Percentiles rank a stretch among this genome's conserved stretches.
phyloP scores from a whole-genome alignment of 371 early-diverging fungal genomes.

The Nematocida sp. region DNA sequence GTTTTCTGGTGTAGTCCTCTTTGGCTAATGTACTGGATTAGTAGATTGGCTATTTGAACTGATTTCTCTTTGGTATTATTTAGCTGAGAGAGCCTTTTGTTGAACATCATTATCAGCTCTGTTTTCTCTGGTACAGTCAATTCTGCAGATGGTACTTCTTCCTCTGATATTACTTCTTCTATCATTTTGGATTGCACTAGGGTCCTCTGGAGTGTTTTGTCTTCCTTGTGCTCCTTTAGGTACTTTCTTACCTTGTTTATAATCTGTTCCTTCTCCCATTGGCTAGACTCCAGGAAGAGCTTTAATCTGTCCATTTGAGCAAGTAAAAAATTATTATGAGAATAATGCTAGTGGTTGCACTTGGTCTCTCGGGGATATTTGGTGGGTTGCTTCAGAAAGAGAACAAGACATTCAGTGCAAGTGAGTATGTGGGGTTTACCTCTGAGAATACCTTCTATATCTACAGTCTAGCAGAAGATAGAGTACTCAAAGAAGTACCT shows the following conservation, averaged over 20 bases:
- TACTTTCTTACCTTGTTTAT: no score
- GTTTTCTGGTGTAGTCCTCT: background rate
- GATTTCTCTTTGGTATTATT: slow-evolving; percentile 48
- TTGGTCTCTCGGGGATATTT: background rate
- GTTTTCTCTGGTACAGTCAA: slow-evolving; percentile 7
- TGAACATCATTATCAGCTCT: slow-evolving; percentile 21
- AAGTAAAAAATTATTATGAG: slow-evolving; percentile 43
- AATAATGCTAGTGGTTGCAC: background rate
- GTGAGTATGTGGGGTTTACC: background rate
- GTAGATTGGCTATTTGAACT: slow-evolving; percentile 12
- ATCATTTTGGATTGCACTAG: slow-evolving; percentile 10
- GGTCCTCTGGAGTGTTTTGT: background rate
- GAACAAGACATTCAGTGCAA: background rate
- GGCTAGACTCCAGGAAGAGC: background rate
- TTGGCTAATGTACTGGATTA: slow-evolving; percentile 35
- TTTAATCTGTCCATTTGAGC: slow-evolving; percentile 32
- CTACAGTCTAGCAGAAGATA: background rate
- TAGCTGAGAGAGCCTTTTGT: slow-evolving; percentile 58
- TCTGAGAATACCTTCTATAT: background rate
- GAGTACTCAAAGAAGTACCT: background rate
- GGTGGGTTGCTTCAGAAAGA: background rate
- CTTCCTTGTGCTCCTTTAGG: background rate
- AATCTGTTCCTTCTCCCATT: slow-evolving; percentile 6
- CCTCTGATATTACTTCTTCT: background rate
- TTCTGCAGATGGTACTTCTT: background rate